Evolutionary conservation across 495 filamentous ascomycete genomes (phyloP), one percentile per base, ranked within the genome.

Genomic region (Glonium stellatum): DNA sequence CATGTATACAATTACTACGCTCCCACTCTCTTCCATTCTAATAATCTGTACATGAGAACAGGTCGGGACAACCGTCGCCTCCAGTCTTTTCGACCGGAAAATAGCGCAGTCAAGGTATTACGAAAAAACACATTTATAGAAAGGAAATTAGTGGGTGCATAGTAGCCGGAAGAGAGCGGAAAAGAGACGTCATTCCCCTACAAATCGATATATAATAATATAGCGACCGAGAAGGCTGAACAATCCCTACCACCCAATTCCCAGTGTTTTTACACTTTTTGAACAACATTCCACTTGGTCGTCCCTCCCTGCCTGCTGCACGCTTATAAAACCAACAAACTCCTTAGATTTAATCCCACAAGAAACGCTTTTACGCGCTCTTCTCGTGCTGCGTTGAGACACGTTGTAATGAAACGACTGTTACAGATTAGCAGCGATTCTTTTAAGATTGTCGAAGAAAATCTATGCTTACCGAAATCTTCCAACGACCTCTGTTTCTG

Each of bases 311-410:
- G 39, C 18, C 39, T 11, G 39, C 39, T 44, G 39, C 39, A 15
- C 12, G 13, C 12, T 44, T 11, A 44, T 18, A 44, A 44, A 44
- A 44, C 39, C 39, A 44, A 44, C 10, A 44, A 44, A 44, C 18
- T 15, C 27, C 27, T 15, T 44, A 18, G 18, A 44, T 44, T 44
- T 4, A 44, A 15, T 44, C 18, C 39, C 2, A 18, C 39, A 13
- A 44, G 13, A 15, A 54, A 52, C 56, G 35, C 35, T 47, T 62
- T 41, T 85, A 87, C 72, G 81, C 77, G 59, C 80, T 81, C 76
- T 89, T 88, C 78, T 89, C 87, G 79, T 90, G 87, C 71, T 88
- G 85, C 25, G 86, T 89, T 46, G 87, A 89, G 60, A 90, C 86
- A 75, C 89, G 87, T 78, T 92, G 88, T 66, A 92, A 80, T 49